Evolutionary conservation across 441 rosid species (phyloP), one percentile per base, ranked within the genome.

Genomic region (Aleurites moluccanus): DNA sequence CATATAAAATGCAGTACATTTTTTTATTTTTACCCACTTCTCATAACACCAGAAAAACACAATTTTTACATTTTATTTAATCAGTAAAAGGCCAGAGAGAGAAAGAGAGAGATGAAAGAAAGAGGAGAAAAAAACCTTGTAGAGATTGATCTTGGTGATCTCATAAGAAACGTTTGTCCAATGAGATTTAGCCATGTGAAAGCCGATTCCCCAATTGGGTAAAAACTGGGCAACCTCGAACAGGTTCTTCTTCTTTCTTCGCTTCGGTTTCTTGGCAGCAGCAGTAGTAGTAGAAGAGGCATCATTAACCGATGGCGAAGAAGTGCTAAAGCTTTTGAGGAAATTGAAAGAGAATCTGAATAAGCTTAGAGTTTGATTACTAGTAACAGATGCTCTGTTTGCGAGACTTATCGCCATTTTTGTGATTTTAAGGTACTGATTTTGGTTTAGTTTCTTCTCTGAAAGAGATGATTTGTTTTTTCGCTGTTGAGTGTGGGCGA

Each of bases 71-170:
- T 14, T 27, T 42, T 20, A 55, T 70, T 53, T 13, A 64, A 10
- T 20, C 45, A 21, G 10, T 6, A 27, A 66, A 69, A 4, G 21
- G 5, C 33, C 20, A 33, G 18, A 21, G 28, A n/a, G n/a, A n/a
- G n/a, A n/a, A n/a, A n/a, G n/a, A n/a, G n/a, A 27, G 23, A 28
- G 2, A 67, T 4, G 21, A 63, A 9, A 21, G 20, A n/a, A n/a
- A n/a, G n/a, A n/a, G n/a, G n/a, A n/a, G n/a, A n/a, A 47, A 50
- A 28, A 23, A 27, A 91, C 97, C 95, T 90, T 95, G 79, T 93
- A 88, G 80, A 96, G 99, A 80, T 93, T 92, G 86, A 93, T 88
- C 77, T 90, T 96, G 66, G 97, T 93, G 91, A 95, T 89, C 82
- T 93, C 85, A 61, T 96, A 96, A 25, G 96, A 88, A 67, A 96